Evolutionary conservation across 176 grass and related monocot species (phyloP).

Genomic region (Zoysia japonica): DNA sequence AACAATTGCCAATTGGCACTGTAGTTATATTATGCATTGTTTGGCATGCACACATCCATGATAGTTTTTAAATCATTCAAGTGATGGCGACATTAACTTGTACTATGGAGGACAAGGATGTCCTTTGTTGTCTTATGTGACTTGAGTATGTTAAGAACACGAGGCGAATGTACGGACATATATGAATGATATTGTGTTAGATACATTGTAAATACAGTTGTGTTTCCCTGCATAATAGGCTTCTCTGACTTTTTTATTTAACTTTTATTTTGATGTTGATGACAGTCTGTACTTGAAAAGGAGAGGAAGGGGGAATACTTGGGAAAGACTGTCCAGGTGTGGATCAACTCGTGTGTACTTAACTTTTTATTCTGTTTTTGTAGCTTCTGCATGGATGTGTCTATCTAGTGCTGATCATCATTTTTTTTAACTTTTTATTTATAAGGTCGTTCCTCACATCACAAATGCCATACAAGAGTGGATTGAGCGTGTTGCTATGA

Average conservation of each 20-base stretch:
- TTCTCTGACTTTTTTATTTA: slow-evolving; percentile 28
- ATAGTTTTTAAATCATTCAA: slow-evolving; percentile 10
- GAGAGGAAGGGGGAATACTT: slow-evolving; percentile 74
- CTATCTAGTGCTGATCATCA: slow-evolving; percentile 38
- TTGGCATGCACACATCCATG: slow-evolving; percentile 22
- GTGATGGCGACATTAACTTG: slow-evolving; percentile 23
- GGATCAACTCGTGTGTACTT: slow-evolving; percentile 2
- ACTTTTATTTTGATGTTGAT: slow-evolving; percentile 33
- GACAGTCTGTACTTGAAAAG: slow-evolving; percentile 70
- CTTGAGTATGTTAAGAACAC: slow-evolving; percentile 26
- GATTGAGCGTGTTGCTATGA: slow-evolving; percentile 62
- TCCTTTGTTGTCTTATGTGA: slow-evolving; percentile 25
- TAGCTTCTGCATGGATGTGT: slow-evolving; percentile 28
- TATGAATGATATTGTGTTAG: slow-evolving; percentile 13
- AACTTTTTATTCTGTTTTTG: slow-evolving; percentile 8
- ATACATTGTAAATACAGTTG: slow-evolving; percentile 25
- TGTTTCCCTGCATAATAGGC: slow-evolving; percentile 17
- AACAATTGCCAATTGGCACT: background rate
- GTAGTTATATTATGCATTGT: background rate
- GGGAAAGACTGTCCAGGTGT: slow-evolving; percentile 78
- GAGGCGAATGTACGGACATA: background rate
- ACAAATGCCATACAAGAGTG: slow-evolving; percentile 87
- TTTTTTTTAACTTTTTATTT: slow-evolving; percentile 4
- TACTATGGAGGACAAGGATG: slow-evolving; percentile 32
- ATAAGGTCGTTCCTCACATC: slow-evolving; percentile 73